Base-by-base conservation (phyloP, 176 grass and related monocot species). In the Aegilops bicornis region DNA sequence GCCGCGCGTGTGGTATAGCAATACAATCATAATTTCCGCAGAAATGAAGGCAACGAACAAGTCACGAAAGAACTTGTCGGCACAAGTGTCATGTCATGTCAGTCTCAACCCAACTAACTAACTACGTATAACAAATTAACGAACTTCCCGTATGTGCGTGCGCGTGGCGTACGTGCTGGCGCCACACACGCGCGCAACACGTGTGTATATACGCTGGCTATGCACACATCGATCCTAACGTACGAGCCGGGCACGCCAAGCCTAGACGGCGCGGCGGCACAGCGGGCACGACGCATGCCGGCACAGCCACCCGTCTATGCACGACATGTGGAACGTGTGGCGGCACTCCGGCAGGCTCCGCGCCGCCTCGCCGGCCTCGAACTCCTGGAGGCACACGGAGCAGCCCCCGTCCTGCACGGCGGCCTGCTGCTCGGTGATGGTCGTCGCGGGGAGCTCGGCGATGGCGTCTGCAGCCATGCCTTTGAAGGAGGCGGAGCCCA, bases 381-480 rank as follows among this genome's bases (percentile, higher is more conserved):
- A 89, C 20, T 96, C 94, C 94, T 95, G 90, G 48, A 95, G 93
- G 88, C 96, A 98, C 23, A 98, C 86, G 17, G 93, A 89, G 88
- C 96, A 98, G 29, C 89, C 66, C 50, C 42, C 79, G 8, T 90
- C 83, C 35, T 82, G 87, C 4, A 4, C 27, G 47, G 10, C 60
- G 65, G 76, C 64, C 40, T 16, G 9, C n/a, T 9, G 8, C 24
- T 64, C 29, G 64, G 91, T 76, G 82, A 93, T 73, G 33, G 39
- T 70, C 15, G 17, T 42, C 39, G 69, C 73, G 2, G 96, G 93
- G 64, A 98, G 91, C 56, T 56, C 91, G 23, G 88, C 89, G 54
- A 98, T 85, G 19, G 86, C 90, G 17, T 42, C 67, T 32, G 54
- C 69, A 0, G 84, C 3, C 91, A 98, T 87, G 69, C 96, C 93